Base-by-base conservation (phyloP, 352 stramenopile species). In the Blastocystis sp. region DNA sequence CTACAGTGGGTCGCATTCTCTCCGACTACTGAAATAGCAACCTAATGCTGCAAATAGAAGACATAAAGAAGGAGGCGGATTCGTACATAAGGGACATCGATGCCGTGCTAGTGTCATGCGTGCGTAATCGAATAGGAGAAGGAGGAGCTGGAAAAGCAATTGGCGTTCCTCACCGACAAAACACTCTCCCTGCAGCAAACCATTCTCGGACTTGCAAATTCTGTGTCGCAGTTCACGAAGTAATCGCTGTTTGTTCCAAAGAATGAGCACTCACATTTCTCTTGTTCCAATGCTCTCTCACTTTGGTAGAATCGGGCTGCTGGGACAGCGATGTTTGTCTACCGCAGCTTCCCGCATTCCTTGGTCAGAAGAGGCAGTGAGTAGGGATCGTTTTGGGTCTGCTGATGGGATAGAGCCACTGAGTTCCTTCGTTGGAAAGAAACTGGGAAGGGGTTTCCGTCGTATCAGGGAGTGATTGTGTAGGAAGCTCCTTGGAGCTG, bases 121-220 rank as follows among this genome's bases (percentile, higher is more conserved):
- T 0, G 7, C 1, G 38, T 28, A 0, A 38, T 21, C 1, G 7
- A 19, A 11, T 79, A 79, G 69, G 69, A 79, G 17, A 14, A 62
- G 34, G 69, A 79, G 28, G 38, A 17, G 2, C 19, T 79, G 9
- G 69, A 79, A 62, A 79, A 79, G 52, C 69, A 79, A 79, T 28
- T 79, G 5, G 28, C 69, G 19, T 79, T 79, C 41, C 69, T 79
- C 52, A 79, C 69, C 10, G 69, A 79, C 7, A 79, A 79, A 40
- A 79, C 69, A 19, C 52, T 79, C 23, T 5, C 28, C 14, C 48
- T 79, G 11, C 69, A 79, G 48, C 28, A 79, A 28, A 79, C 69
- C 19, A 79, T 79, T 21, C 28, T 79, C 14, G 48, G 69, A 45
- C 52, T 79, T 19, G 17, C 62, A n/a, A 45, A 45, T 62, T 40